Percentiles rank a stretch among this genome's conserved stretches.
Evolutionary conservation across 2,329 filamentous ascomycete genomes (phyloP).

Genomic region (Sporothrix brunneoviolacea): DNA sequence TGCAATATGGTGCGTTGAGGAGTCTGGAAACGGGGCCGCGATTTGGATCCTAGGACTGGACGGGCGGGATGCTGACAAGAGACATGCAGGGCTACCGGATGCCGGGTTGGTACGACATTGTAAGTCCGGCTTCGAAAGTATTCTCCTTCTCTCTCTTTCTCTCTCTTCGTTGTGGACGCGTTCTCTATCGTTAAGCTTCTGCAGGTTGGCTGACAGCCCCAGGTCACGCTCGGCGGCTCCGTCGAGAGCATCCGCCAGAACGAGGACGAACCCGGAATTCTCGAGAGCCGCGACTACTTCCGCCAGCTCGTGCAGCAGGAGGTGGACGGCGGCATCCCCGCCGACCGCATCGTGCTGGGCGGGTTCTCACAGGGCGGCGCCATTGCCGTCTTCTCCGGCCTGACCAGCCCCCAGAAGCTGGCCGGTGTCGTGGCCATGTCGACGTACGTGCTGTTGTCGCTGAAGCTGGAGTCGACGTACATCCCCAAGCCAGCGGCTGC

Average conservation of each 20-base stretch:
- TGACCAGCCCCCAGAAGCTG: slow-evolving; percentile 66
- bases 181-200: neutral
- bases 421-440: slow-evolving; percentile 85
- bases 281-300: slow-evolving; percentile 67
- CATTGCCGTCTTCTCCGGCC: slow-evolving; percentile 72
- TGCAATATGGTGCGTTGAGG: slow-evolving; percentile 42
- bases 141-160: neutral
- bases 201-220: too few species aligned
- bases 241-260: slow-evolving; percentile 23
- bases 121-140: slow-evolving; percentile 28
- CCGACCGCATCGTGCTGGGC: slow-evolving; percentile 77
- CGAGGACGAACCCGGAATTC: slow-evolving; percentile 63
- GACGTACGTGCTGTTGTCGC: slow-evolving; percentile 65
- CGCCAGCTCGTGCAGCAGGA: slow-evolving; percentile 73
- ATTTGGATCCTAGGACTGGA: too few species aligned
- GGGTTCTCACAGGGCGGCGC: slow-evolving; percentile 85
- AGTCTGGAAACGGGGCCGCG: too few species aligned
- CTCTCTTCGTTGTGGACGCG: neutral
- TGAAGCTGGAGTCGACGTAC: slow-evolving; percentile 55
- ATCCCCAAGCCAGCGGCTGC: slow-evolving; percentile 46
- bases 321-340: slow-evolving; percentile 71
- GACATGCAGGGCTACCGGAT: slow-evolving; percentile 56
- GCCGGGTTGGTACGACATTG: slow-evolving; percentile 85
- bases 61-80: neutral
- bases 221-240: slow-evolving; percentile 21